phyloP scores from a whole-genome alignment of 1,139 yeast genomes.

The Yamadazyma buinensis region DNA sequence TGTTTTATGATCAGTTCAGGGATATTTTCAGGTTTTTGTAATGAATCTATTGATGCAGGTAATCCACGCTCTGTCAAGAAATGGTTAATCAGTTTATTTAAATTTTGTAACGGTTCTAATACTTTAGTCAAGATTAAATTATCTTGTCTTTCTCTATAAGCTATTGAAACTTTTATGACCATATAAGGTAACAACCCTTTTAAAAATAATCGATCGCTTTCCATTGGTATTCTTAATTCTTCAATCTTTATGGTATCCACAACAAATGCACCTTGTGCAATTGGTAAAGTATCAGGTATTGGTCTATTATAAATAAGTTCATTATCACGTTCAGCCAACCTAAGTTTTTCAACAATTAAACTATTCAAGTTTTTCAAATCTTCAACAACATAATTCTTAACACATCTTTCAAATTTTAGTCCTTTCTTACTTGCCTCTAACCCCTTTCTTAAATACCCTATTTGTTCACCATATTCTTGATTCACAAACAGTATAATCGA shows the following conservation, averaged over 20 bases:
- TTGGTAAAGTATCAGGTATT: constrained; percentile 53
- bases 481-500: constrained; percentile 48
- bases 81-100: constrained; percentile 45
- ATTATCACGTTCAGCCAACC: constrained; percentile 70
- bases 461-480: constrained; percentile 66
- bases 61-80: constrained; percentile 44
- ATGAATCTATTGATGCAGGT: constrained; percentile 62
- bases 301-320: constrained; percentile 70
- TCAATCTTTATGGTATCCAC: constrained; percentile 48
- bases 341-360: constrained; percentile 43
- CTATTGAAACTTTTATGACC: constrained; percentile 63
- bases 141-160: constrained; percentile 65
- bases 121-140: constrained; percentile 51
- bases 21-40: constrained; percentile 59
- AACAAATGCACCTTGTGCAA: constrained; percentile 50
- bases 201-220: constrained; percentile 37
- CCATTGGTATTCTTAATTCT: constrained; percentile 17
- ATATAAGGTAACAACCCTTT: constrained; percentile 60
- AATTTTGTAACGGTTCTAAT: constrained; percentile 46
- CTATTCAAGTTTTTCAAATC: constrained; percentile 47
- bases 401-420: constrained; percentile 37
- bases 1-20: constrained; percentile 58
- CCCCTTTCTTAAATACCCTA: constrained; percentile 51
- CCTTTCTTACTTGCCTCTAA: constrained; percentile 30
- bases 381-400: constrained; percentile 37